Percentiles rank a stretch among this genome's conserved stretches.
These are phyloP conservation scores for Grammothele lineata DNA, from an alignment of 768 basidiomycete species.

Conservation along the genomic window DNA sequence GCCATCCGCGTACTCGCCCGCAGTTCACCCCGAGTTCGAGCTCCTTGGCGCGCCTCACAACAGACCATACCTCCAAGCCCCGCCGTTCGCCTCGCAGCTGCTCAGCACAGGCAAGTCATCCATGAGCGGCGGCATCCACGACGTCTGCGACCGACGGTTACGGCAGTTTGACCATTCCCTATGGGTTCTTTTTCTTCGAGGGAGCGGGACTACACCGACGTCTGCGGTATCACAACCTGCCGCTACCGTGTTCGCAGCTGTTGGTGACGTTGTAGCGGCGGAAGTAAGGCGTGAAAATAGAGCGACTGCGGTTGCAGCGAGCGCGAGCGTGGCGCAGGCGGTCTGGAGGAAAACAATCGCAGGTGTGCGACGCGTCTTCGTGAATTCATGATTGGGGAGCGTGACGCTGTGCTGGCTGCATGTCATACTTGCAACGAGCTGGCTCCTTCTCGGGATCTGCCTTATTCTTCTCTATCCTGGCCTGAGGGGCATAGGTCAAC, in stretches of 20 bases:
- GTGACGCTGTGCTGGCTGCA: constrained; percentile 75
- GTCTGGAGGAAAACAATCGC: constrained; percentile 81
- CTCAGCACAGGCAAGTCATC: constrained; percentile 48
- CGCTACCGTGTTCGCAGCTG: constrained; percentile 90
- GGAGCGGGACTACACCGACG: constrained; percentile 32
- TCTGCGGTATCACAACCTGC: constrained; percentile 74
- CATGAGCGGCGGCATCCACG: constrained; percentile 54
- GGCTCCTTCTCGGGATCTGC: constrained; percentile 93
- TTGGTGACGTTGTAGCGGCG: constrained; percentile 75
- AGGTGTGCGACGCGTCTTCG: constrained; percentile 88
- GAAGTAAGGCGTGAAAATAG: constrained; percentile 79
- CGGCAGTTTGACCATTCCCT: constrained; percentile 57
- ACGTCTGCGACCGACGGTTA: constrained; percentile 69
- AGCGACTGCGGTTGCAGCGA: constrained; percentile 59
- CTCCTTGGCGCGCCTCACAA: constrained; percentile 66
- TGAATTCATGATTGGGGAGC: constrained; percentile 89
- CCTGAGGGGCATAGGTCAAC: constrained; percentile 85
- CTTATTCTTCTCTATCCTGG: constrained; percentile 85
- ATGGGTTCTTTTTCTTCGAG: constrained; percentile 63
- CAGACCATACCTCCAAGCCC: constrained; percentile 39
- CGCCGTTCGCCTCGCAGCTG: constrained; percentile 39
- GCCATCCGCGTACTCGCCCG: constrained; percentile 77
- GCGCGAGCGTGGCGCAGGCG: constrained; percentile 64
- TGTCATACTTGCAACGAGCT: constrained; percentile 78
- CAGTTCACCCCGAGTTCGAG: constrained; percentile 79